A percentile compares a stretch with the other conserved stretches of the same genome.
Evolutionary conservation across 495 filamentous ascomycete species (phyloP).

Genomic region (Hypoxylon rickii): DNA sequence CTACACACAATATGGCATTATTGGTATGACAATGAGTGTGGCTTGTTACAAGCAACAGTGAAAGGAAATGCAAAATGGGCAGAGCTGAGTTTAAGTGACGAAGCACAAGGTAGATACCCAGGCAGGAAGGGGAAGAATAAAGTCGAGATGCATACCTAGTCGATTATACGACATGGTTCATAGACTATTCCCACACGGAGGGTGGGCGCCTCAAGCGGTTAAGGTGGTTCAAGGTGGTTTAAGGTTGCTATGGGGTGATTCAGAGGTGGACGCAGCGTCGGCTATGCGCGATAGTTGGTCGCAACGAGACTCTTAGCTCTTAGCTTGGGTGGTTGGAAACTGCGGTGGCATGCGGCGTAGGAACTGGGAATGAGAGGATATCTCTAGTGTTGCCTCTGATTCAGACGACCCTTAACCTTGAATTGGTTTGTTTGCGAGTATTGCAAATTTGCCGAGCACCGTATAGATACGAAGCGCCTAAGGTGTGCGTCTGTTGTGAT

Average conservation of each 20-base stretch:
- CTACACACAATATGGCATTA: slow-evolving; percentile 10
- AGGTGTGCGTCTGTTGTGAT: neutral
- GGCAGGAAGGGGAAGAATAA: slow-evolving; percentile 30
- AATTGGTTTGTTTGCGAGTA: slow-evolving; percentile 12
- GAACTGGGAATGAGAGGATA: slow-evolving; percentile 5
- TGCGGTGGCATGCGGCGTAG: slow-evolving; percentile 2
- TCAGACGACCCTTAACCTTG: slow-evolving; percentile 21
- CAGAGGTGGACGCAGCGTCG: slow-evolving; percentile 13
- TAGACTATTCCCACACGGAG: slow-evolving; percentile 21
- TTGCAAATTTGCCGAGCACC: slow-evolving; percentile 12
- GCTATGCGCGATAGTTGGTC: slow-evolving; percentile 21
- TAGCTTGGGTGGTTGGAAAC: slow-evolving; percentile 13
- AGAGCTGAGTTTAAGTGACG: slow-evolving; percentile 6
- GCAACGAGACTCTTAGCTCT: slow-evolving; percentile 24
- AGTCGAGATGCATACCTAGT: slow-evolving; percentile 60
- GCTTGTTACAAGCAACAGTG: slow-evolving; percentile 22
- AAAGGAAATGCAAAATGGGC: slow-evolving; percentile 13
- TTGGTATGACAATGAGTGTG: slow-evolving; percentile 15
- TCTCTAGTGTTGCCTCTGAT: slow-evolving; percentile 5
- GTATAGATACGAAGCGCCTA: neutral
- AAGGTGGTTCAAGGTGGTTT: slow-evolving; percentile 14
- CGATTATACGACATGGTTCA: slow-evolving; percentile 70
- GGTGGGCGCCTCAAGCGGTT: slow-evolving; percentile 29
- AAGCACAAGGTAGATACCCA: too few species aligned
- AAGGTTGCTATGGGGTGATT: slow-evolving; percentile 1